Evolutionary conservation across 2,329 filamentous ascomycete species (phyloP).

Genomic region (Pseudocercospora fijiensis): DNA sequence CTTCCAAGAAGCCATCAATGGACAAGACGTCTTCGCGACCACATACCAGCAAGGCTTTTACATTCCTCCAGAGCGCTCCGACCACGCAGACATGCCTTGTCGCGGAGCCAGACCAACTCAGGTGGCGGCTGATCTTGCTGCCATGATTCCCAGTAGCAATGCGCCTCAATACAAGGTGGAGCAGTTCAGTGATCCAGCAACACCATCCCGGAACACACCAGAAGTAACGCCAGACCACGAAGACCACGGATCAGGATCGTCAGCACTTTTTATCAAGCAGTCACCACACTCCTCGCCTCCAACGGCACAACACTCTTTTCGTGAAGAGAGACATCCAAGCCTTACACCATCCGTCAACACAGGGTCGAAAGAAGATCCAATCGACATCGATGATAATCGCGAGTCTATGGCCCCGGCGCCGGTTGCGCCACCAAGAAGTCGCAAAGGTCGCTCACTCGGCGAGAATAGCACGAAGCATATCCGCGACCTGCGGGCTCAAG

Average conservation of each 20-base stretch:
- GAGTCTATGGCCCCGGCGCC: not conserved
- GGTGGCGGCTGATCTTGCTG: not conserved
- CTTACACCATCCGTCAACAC: not conserved
- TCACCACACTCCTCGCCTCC: not conserved
- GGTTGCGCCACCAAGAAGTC: not conserved
- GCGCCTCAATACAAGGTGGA: not conserved
- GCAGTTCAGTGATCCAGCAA: not conserved
- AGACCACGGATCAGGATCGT: not conserved
- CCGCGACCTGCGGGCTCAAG: slow-evolving; percentile 15
- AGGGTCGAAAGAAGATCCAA: slow-evolving; percentile 7
- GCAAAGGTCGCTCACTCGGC: slow-evolving; percentile 21
- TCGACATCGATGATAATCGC: slow-evolving; percentile 2
- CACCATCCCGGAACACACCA: not conserved
- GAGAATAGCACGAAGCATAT: slow-evolving; percentile 17
- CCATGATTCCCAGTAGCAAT: not conserved
- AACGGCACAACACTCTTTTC: not conserved
- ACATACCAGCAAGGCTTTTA: not conserved
- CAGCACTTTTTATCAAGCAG: slow-evolving; percentile 5
- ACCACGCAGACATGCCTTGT: not conserved
- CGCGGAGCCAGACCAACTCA: not conserved
- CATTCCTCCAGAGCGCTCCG: not conserved
- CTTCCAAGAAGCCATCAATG: not conserved
- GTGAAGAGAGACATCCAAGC: not conserved
- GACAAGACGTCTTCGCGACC: not conserved
- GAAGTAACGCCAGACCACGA: not conserved